These are phyloP conservation scores for Cladophialophora yegresii DNA, from an alignment of 2,329 filamentous ascomycete species.

Conservation along the genomic window DNA sequence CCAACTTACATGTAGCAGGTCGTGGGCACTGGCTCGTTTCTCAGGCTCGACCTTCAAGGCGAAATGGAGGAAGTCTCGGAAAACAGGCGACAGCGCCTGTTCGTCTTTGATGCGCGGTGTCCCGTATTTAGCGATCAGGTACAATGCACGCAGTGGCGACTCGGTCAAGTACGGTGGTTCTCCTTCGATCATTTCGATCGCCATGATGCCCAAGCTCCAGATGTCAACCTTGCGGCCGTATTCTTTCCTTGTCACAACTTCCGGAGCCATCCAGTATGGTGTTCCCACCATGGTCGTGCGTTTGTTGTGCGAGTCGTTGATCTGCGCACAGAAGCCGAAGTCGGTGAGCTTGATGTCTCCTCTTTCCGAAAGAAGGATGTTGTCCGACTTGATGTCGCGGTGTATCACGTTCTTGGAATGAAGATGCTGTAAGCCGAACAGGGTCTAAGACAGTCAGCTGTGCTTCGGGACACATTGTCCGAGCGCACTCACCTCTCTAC, in stretches of 20 bases:
- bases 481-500: conserved; percentile 66
- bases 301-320: conserved; percentile 96
- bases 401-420: conserved; percentile 98
- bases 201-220: conserved; percentile 98
- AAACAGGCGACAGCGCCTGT: conserved; percentile 94
- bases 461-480: background rate
- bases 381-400: conserved; percentile 98
- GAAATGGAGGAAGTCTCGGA: conserved; percentile 88
- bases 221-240: conserved; percentile 99
- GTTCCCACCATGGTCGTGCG: conserved; percentile 98
- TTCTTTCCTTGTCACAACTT: conserved; percentile 95
- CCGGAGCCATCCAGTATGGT: conserved; percentile 99
- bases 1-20: conserved; percentile 78
- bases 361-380: conserved; percentile 89
- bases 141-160: conserved; percentile 86
- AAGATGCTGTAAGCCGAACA: conserved; percentile 88
- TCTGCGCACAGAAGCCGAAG: conserved; percentile 98
- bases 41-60: conserved; percentile 96
- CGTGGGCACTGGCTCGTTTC: conserved; percentile 92
- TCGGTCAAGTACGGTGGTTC: conserved; percentile 97
- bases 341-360: conserved; percentile 98
- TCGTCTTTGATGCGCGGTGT: conserved; percentile 95
- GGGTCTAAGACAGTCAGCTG: conserved; percentile 56
- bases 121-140: conserved; percentile 94
- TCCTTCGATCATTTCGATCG: conserved; percentile 99